phyloP scores from a whole-genome alignment of 2,329 filamentous ascomycete genomes.

The Fusarium bulbicola region DNA sequence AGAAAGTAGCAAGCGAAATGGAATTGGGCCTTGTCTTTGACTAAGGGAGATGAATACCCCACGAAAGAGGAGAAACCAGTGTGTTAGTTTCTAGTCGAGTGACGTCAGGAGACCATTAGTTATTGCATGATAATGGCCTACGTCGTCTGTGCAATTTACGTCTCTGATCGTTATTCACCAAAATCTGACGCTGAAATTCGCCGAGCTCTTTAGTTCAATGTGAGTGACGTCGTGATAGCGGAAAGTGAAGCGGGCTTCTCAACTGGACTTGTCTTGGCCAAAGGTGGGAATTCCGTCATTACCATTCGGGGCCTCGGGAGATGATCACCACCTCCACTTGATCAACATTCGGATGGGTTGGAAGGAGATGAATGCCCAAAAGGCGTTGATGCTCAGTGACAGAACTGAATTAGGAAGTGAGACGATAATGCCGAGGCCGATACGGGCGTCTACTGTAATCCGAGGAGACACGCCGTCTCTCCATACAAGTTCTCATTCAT shows the following conservation, averaged over 20 bases:
- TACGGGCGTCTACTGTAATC: background rate
- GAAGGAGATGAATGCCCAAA: slow-evolving; percentile 1
- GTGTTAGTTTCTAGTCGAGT: background rate
- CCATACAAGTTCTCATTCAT: background rate
- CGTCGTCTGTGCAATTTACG: slow-evolving; percentile 1
- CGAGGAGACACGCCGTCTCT: background rate
- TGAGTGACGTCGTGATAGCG: slow-evolving; percentile 20
- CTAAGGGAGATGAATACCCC: slow-evolving; percentile 10
- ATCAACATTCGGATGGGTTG: slow-evolving; percentile 20
- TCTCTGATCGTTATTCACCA: slow-evolving; percentile 11
- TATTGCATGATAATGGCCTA: background rate
- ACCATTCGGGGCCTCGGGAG: slow-evolving; percentile 9
- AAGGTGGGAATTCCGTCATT: slow-evolving; percentile 26
- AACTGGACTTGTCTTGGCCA: slow-evolving; percentile 1
- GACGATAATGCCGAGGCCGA: slow-evolving; percentile 17
- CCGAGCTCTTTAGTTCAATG: background rate
- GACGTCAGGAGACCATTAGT: slow-evolving; percentile 22
- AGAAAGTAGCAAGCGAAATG: slow-evolving; percentile 34
- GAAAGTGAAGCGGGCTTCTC: slow-evolving; percentile 8
- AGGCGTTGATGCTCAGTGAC: slow-evolving; percentile 8
- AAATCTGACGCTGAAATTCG: slow-evolving; percentile 1
- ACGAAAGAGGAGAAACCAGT: background rate
- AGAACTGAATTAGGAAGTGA: slow-evolving; percentile 15
- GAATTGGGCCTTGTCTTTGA: slow-evolving; percentile 20
- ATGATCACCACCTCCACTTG: slow-evolving; percentile 30